Base-by-base conservation (phyloP, 768 basidiomycete species). In the Pisolithus albus region DNA sequence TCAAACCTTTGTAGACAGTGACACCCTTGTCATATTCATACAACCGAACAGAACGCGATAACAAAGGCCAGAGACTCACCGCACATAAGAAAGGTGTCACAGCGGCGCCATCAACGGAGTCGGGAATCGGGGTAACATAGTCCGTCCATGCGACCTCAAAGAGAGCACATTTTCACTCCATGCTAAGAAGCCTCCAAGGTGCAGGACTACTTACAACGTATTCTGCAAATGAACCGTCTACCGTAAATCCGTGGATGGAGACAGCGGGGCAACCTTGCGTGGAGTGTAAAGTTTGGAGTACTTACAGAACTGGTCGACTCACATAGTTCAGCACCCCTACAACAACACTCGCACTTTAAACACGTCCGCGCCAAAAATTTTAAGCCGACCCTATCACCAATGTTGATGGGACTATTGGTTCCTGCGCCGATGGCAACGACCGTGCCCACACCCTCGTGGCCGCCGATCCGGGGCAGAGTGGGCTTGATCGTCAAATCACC, bases 1-100 rank as follows among this genome's bases (percentile, higher is more conserved):
- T 77, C 53, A 79, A 61, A 1, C 68, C 78, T 54, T 72, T 74
- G 57, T 73, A 79, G 34, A 74, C 75, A 1, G 77, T 76, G 19
- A 79, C 57, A 21, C 71, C 73, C 58, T 66, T 32, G 10, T 36
- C 26, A 10, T 9, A 7, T 15, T 10, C 18, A 2, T 16, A 40
- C 36, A 11, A n/a, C 54, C 9, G 16, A 4, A 5, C 39, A 5
- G 15, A 3, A 19, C 28, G 34, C 13, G 34, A 34, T 34, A 34
- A 62, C 55, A 21, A 43, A 55, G 2, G 45, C 32, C 9, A 15
- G 18, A 19, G 1, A 32, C 62, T 46, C 36, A 70, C 72, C 30
- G 72, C 73, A 52, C 76, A 76, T 4, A 76, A 65, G 53, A 79
- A 69, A 2, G 77, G 61, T 0, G 74, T 70, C 6, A 76, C 78